A percentile compares a stretch with the other conserved stretches of the same genome.
phyloP scores from a whole-genome alignment of 2,329 filamentous ascomycete genomes.

The Monosporascus sp. region DNA sequence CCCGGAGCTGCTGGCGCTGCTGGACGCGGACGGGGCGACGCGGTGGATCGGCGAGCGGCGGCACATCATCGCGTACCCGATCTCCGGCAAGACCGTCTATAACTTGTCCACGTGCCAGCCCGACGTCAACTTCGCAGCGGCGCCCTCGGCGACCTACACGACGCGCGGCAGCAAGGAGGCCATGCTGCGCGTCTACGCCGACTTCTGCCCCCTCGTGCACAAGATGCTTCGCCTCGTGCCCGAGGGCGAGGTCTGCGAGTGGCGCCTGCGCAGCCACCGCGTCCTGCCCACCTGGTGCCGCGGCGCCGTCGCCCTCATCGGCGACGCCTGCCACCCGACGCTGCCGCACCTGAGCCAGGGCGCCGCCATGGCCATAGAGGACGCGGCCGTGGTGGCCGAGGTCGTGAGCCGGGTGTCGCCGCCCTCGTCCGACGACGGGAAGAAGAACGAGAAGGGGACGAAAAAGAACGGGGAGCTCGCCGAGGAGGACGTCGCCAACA shows the following conservation, averaged over 20 bases:
- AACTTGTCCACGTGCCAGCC: slow-evolving; percentile 60
- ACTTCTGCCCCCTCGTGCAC: slow-evolving; percentile 55
- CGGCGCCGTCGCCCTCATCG: slow-evolving; percentile 52
- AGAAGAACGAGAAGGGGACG: not conserved
- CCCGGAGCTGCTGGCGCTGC: slow-evolving; percentile 60
- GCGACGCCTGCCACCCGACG: slow-evolving; percentile 63
- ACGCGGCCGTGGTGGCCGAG: slow-evolving; percentile 56
- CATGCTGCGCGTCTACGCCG: slow-evolving; percentile 57
- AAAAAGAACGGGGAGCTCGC: too few species aligned
- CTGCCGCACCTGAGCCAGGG: slow-evolving; percentile 64
- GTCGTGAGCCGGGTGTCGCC: slow-evolving; percentile 36
- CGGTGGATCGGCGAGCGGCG: slow-evolving; percentile 72
- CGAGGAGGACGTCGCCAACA: slow-evolving; percentile 20
- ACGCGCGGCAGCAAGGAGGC: slow-evolving; percentile 55
- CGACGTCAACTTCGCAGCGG: slow-evolving; percentile 54
- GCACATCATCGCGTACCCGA: slow-evolving; percentile 75
- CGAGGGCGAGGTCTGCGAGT: slow-evolving; percentile 60
- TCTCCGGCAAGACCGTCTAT: slow-evolving; percentile 60
- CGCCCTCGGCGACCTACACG: slow-evolving; percentile 56
- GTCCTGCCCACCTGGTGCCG: slow-evolving; percentile 54
- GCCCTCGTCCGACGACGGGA: slow-evolving; percentile 4
- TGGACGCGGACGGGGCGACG: slow-evolving; percentile 62
- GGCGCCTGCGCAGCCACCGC: slow-evolving; percentile 56
- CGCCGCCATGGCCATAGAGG: slow-evolving; percentile 64
- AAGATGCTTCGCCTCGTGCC: slow-evolving; percentile 56